Percentiles rank a stretch among this genome's conserved stretches.
These are phyloP conservation scores for Stropharia rugosoannulata DNA, from an alignment of 768 basidiomycete genomes.

Conservation along the genomic window DNA sequence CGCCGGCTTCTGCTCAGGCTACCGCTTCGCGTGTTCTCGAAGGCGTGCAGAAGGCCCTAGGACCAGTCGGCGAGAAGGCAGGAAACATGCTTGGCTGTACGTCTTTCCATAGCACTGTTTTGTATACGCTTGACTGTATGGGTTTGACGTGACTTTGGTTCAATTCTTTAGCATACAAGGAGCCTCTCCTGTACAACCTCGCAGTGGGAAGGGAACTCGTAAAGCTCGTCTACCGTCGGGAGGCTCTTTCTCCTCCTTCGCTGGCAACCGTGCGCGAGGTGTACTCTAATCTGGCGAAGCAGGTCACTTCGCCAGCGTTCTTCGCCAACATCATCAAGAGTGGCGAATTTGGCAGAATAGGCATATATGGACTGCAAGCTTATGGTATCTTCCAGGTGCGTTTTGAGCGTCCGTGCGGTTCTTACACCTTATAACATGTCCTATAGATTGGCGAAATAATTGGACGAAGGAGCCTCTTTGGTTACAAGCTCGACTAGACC, in stretches of 20 bases:
- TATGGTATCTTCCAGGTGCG: conserved; percentile 87
- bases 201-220: conserved; percentile 72
- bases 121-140: background rate
- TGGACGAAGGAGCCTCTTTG: conserved; percentile 5
- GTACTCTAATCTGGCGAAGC: conserved; percentile 66
- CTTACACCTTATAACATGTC: background rate
- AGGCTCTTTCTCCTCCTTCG: conserved; percentile 72
- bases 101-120: conserved; percentile 7
- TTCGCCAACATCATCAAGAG: conserved; percentile 58
- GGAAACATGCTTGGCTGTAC: conserved; percentile 53
- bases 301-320: conserved; percentile 55
- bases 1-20: conserved; percentile 57
- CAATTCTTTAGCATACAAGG: conserved; percentile 55
- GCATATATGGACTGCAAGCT: conserved; percentile 80
- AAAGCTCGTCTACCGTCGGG: conserved; percentile 73
- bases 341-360: conserved; percentile 68
- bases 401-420: background rate
- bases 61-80: conserved; percentile 49
- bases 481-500: conserved; percentile 10
- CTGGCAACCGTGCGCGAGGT: conserved; percentile 51
- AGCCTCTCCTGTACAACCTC: conserved; percentile 79
- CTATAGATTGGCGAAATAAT: conserved; percentile 8
- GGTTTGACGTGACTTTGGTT: background rate
- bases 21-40: conserved; percentile 53
- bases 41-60: conserved; percentile 43